phyloP scores from a whole-genome alignment of 2,329 filamentous ascomycete genomes.

The Aspergillus unguis region DNA sequence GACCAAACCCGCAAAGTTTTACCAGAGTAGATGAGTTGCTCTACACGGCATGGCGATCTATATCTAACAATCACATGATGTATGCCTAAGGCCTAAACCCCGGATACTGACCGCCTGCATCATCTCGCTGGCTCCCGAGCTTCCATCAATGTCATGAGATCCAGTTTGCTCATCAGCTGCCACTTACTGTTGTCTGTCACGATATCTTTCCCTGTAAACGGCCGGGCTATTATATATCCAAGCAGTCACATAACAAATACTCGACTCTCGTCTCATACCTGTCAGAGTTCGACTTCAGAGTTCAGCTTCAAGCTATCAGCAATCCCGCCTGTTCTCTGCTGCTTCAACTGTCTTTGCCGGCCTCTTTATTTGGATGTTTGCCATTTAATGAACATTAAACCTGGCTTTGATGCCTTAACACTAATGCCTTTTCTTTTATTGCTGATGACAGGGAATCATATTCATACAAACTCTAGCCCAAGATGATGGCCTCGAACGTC shows the following conservation, averaged over 20 bases:
- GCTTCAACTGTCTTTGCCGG: background rate
- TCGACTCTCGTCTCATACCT: background rate
- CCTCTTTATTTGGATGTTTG: constrained; percentile 12
- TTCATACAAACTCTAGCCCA: constrained; percentile 14
- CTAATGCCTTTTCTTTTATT: constrained; percentile 11
- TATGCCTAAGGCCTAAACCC: constrained; percentile 17
- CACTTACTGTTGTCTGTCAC: background rate
- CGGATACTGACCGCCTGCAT: constrained; percentile 17
- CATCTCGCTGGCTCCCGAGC: constrained; percentile 8
- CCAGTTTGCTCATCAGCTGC: constrained; percentile 10
- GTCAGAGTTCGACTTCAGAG: background rate
- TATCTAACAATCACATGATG: constrained; percentile 11
- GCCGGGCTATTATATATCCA: too few relatives aligned
- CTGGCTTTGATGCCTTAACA: constrained; percentile 13
- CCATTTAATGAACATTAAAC: constrained; percentile 7
- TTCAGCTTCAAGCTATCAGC: background rate
- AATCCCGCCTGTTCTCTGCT: background rate
- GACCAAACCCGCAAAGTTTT: too few relatives aligned
- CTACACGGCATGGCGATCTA: too few relatives aligned
- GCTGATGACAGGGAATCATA: constrained; percentile 4
- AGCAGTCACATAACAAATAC: too few relatives aligned
- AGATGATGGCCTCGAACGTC: constrained; percentile 44
- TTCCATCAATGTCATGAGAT: constrained; percentile 15
- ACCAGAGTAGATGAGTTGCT: too few relatives aligned
- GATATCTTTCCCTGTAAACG: background rate